These are phyloP conservation scores for Lentinus tigrinus DNA, from an alignment of 768 basidiomycete species.

Conservation along the genomic window DNA sequence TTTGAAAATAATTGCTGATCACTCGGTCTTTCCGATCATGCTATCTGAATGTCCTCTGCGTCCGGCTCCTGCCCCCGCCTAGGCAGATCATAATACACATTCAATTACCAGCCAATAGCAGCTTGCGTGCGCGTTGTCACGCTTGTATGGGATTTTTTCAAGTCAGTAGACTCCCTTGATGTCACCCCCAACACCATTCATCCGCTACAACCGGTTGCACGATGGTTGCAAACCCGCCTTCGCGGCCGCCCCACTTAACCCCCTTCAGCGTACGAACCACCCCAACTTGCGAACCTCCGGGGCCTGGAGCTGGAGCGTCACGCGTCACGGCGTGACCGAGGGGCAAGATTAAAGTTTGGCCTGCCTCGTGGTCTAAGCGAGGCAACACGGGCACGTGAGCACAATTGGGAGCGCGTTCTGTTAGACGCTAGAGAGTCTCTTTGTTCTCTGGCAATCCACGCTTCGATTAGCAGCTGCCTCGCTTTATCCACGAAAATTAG, in stretches of 20 bases:
- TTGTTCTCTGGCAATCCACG: neutral
- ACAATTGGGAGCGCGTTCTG: neutral
- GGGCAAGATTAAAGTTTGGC: constrained; percentile 1
- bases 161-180: neutral
- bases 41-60: neutral
- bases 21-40: neutral
- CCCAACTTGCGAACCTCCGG: constrained; percentile 6
- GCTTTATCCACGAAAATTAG: neutral
- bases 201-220: neutral
- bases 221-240: neutral
- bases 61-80: neutral
- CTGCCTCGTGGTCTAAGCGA: neutral
- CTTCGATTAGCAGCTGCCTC: neutral
- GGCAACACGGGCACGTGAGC: constrained; percentile 12
- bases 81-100: too few relatives aligned
- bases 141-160: neutral
- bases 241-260: neutral
- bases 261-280: neutral
- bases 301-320: constrained; percentile 1
- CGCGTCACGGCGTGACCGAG: constrained; percentile 12
- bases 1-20: constrained; percentile 12
- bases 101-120: neutral
- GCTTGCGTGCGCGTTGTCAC: neutral
- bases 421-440: neutral
- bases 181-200: neutral